These are phyloP conservation scores for Pichia heedii DNA, from an alignment of 805 yeast genomes.

Conservation along the genomic window DNA sequence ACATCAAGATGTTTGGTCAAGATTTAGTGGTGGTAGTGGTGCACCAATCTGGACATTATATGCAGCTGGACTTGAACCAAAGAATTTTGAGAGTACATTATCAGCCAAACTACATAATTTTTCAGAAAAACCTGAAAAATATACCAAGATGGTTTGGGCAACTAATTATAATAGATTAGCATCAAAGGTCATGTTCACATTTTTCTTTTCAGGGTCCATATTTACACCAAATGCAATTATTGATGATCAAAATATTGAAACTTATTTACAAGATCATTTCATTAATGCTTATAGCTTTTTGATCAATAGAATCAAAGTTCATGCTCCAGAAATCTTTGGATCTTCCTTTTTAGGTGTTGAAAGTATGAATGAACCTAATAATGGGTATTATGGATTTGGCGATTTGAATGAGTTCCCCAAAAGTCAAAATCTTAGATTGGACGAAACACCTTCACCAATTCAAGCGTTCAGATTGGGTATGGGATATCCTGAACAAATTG, in stretches of 20 bases:
- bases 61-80: slow-evolving; percentile 81
- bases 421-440: slow-evolving; percentile 59
- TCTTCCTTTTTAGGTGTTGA: slow-evolving; percentile 67
- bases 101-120: slow-evolving; percentile 73
- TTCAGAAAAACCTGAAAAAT: slow-evolving; percentile 35
- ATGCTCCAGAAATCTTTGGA: slow-evolving; percentile 38
- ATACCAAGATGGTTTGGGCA: slow-evolving; percentile 89
- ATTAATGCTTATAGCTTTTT: slow-evolving; percentile 43
- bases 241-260: slow-evolving; percentile 69
- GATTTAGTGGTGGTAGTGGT: slow-evolving; percentile 84
- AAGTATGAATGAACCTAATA: slow-evolving; percentile 76
- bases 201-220: slow-evolving; percentile 69
- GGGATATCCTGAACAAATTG: slow-evolving; percentile 66
- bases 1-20: slow-evolving; percentile 92
- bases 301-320: slow-evolving; percentile 30
- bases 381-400: slow-evolving; percentile 59
- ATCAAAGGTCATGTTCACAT: slow-evolving; percentile 70
- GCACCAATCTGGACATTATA: slow-evolving; percentile 91
- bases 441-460: slow-evolving; percentile 75
- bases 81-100: slow-evolving; percentile 57
- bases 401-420: slow-evolving; percentile 49
- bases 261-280: slow-evolving; percentile 60
- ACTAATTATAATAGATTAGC: slow-evolving; percentile 76
- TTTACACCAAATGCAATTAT: slow-evolving; percentile 71
- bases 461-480: slow-evolving; percentile 69